Evolutionary conservation across 192 early-diverging fungal genomes (phyloP), one percentile per base, ranked within the genome.

Genomic region (Entomortierella lignicola): DNA sequence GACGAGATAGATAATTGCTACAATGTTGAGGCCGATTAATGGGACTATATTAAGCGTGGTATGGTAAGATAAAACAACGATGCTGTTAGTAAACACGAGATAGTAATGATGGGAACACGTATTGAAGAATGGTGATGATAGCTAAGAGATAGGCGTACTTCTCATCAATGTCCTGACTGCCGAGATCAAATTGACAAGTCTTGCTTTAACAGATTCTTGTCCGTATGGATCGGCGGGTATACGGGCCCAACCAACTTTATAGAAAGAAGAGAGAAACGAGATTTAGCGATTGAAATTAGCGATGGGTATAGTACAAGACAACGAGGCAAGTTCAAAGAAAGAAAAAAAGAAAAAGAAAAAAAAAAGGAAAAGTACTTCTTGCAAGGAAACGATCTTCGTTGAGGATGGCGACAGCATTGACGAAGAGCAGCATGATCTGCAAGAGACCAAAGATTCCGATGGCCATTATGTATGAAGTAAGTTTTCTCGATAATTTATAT

Each of bases 361-460:
- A 30, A 44, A 30, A 53, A 39, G 37, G 11, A n/a, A 15, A 0
- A 8, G 25, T 90, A 97, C 95, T 95, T 77, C 93, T 85, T 11
- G 94, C 93, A 25, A 97, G 85, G 75, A 97, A 97, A 25, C 96
- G 91, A 66, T 97, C 94, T 83, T 97, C 96, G 73, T 94, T 94
- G 52, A 97, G 80, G 58, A 97, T 87, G 51, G 96, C 96, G 34
- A 97, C 84, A 25, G 92, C 94, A 81, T 97, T 97, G 66, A 96
- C 87, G 60, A 96, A 85, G 80, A 96, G 87, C 41, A 97, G 84
- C 41, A 85, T 66, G 20, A 94, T 86, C 77, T 96, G 93, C 56
- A 97, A 84, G 44, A 97, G 82, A 30, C 90, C 91, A 42, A 94
- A 94, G 47, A 95, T 83, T 31, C 89, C 89, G 70, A 92, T 77